phyloP scores from a whole-genome alignment of 257 asterid species.

The Primulina huaijiensis region DNA sequence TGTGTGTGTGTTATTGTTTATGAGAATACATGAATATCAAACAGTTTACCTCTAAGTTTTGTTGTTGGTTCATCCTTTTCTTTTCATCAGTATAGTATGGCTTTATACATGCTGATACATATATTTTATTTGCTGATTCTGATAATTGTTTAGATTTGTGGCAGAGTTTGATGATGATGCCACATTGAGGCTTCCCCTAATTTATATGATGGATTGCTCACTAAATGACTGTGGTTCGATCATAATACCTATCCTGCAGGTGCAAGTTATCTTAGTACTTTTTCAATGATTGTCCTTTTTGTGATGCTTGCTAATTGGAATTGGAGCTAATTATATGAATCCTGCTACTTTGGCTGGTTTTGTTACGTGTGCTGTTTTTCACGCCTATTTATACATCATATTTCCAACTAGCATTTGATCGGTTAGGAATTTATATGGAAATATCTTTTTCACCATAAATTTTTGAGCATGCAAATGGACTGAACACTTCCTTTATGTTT shows the following conservation, averaged over 20 bases:
- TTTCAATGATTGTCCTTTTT: not conserved
- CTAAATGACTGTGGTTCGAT: constrained; percentile 77
- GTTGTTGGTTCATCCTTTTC: constrained; percentile 1
- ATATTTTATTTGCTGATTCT: constrained; percentile 33
- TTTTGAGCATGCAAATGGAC: not conserved
- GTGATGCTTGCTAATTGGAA: constrained; percentile 19
- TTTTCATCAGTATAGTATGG: not conserved
- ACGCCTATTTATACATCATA: not conserved
- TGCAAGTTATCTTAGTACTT: constrained; percentile 22
- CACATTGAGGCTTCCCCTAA: constrained; percentile 57
- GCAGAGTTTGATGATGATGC: constrained; percentile 54
- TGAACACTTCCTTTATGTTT: not conserved
- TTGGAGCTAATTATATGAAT: not conserved
- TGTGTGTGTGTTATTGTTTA: constrained; percentile 5
- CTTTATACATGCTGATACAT: not conserved
- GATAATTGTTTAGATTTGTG: constrained; percentile 47
- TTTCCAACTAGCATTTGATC: not conserved
- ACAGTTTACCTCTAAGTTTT: not conserved
- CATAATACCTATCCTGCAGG: constrained; percentile 63
- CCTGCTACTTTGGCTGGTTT: constrained; percentile 5
- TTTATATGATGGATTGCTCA: constrained; percentile 92
- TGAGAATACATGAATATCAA: not conserved
- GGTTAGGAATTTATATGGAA: not conserved
- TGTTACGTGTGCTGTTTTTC: not conserved
- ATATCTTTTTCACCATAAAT: not conserved